Conservation (phyloP, 23 red algal genomes). For the Gracilaria caudata region DNA sequence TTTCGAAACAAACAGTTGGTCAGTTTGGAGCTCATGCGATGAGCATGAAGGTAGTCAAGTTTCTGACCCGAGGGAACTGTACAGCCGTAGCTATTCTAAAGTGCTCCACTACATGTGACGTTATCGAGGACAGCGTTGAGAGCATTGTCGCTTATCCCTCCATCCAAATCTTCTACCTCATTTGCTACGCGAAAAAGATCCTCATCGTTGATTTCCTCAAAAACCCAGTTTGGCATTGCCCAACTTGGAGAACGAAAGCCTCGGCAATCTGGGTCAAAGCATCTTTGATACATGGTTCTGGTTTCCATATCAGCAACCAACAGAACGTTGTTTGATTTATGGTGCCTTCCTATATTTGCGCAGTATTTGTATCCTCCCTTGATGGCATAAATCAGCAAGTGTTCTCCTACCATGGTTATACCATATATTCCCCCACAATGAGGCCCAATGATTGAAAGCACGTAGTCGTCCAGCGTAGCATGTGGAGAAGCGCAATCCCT, state of each 20-base stretch:
- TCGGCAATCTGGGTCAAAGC: slow-evolving; percentile 87
- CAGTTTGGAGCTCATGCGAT: too few species aligned
- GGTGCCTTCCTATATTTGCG: slow-evolving; percentile 75
- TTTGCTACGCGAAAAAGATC: slow-evolving; percentile 5
- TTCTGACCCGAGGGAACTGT: too few species aligned
- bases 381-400: slow-evolving; percentile 64
- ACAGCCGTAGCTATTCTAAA: neutral
- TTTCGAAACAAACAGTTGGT: too few species aligned
- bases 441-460: slow-evolving; percentile 27
- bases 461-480: slow-evolving; percentile 27
- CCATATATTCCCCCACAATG: slow-evolving; percentile 44
- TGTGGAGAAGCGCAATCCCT: neutral
- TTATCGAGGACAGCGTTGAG: neutral
- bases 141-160: slow-evolving; percentile 15
- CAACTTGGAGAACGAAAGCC: slow-evolving; percentile 60
- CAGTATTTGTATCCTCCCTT: slow-evolving; percentile 82
- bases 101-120: neutral
- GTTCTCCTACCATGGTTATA: slow-evolving; percentile 44
- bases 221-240: slow-evolving; percentile 15
- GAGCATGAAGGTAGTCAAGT: too few species aligned
- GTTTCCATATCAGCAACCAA: slow-evolving; percentile 69
- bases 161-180: slow-evolving; percentile 8
- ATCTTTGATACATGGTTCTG: slow-evolving; percentile 61
- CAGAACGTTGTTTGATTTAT: slow-evolving; percentile 81
- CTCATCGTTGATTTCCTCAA: slow-evolving; percentile 10